Base-by-base conservation (phyloP, 306 rosid genomes). In the Urtica urens region DNA sequence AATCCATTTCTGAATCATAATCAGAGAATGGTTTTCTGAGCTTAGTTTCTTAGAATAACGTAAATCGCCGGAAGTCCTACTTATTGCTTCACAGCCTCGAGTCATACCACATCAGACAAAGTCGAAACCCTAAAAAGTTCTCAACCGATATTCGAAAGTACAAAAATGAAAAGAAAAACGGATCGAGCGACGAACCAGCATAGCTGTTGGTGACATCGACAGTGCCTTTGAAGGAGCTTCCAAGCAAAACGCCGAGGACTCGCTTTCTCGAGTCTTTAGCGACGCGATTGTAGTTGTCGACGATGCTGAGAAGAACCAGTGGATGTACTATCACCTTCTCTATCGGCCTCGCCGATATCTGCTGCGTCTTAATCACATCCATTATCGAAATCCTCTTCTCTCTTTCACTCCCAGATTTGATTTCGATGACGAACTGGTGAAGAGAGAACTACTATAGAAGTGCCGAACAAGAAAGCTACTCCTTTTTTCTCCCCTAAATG, bases 311-410 rank as follows among this genome's bases (percentile, higher is more conserved):
- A 12, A 87, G 58, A 22, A 87, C 94, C 9, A 87, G 63, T 0
- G 96, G 94, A 56, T 87, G 96, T 24, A 87, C 87, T 23, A 87
- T 70, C 16, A 87, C 94, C 67, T 83, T 87, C 81, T 87, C 94
- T 25, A 87, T 68, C 5, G 79, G 65, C n/a, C 81, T 61, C 16
- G 74, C 66, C 0, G 86, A 83, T 15, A 87, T 70, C 70, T 87
- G 88, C 71, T 78, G 96, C 44, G 88, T 64, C 69, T 87, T 83
- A 35, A 83, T 80, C 47, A 83, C 96, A 44, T 87, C 96, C 96
- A 83, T 87, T 30, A 46, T 25, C 28, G 26, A 41, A 31, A 15
- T 51, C 21, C 28, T 46, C 40, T 20, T 40, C 53, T 41, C 22
- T 21, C 16, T 9, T 23, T 51, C n/a, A 29, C 3, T 10, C 16